Percentiles rank a stretch among this genome's conserved stretches.
Evolutionary conservation across 305 asterid genomes (phyloP).

Genomic region (Solanum aculeatissimum): DNA sequence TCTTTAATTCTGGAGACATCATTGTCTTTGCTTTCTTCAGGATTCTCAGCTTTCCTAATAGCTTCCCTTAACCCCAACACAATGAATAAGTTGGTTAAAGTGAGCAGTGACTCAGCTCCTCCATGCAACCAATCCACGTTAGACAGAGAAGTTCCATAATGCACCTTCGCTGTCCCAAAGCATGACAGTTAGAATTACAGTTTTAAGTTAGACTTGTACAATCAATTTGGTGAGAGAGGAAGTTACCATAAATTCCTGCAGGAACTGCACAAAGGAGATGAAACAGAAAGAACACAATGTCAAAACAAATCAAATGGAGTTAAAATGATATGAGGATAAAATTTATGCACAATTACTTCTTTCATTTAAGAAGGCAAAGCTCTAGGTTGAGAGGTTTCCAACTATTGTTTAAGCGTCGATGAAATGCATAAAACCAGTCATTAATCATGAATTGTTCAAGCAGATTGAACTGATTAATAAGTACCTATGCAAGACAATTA

Average conservation of each 20-base stretch:
- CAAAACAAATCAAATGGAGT: constrained; percentile 16
- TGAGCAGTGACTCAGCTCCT: constrained; percentile 84
- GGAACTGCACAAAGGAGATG: constrained; percentile 49
- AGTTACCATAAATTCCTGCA: constrained; percentile 75
- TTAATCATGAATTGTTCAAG: neutral
- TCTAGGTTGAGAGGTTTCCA: neutral
- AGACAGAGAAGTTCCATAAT: constrained; percentile 80
- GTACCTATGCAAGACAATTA: neutral
- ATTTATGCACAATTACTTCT: neutral
- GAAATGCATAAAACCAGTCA: neutral
- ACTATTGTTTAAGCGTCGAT: neutral
- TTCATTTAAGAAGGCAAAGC: neutral
- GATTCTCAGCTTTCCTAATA: constrained; percentile 36
- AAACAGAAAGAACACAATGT: constrained; percentile 17
- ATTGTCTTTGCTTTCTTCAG: constrained; percentile 22
- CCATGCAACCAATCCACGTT: constrained; percentile 90
- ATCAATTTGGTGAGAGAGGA: neutral
- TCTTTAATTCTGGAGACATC: constrained; percentile 20
- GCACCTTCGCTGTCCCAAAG: constrained; percentile 61
- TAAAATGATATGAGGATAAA: neutral
- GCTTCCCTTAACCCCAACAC: constrained; percentile 75
- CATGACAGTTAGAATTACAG: neutral
- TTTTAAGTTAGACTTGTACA: neutral
- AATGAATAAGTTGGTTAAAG: constrained; percentile 76
- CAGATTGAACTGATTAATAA: neutral